A percentile compares a stretch with the other conserved stretches of the same genome.
Conservation (phyloP, 148 eudicot species). For the Rhododendron mucronatum region DNA sequence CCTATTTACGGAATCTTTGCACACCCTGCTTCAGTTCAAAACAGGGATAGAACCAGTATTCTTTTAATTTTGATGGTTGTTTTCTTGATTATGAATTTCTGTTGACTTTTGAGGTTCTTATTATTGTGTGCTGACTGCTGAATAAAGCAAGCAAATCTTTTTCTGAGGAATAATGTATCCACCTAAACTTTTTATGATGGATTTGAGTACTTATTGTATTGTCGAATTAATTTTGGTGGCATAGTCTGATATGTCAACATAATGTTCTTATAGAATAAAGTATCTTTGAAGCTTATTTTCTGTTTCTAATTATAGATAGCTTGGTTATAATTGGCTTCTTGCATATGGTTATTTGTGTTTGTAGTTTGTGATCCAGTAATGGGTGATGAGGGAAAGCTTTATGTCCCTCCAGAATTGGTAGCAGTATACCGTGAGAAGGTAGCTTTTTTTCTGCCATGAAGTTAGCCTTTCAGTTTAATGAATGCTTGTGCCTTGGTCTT, state of each 20-base stretch:
- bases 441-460: constrained; percentile 9
- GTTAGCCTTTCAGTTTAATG: not conserved
- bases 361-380: constrained; percentile 97
- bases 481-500: not conserved
- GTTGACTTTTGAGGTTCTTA: not conserved
- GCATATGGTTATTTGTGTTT: constrained; percentile 4
- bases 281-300: not conserved
- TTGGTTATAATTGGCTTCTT: constrained; percentile 1
- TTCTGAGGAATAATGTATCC: not conserved
- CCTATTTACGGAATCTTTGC: not conserved
- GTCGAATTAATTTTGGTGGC: not conserved
- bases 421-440: constrained; percentile 91
- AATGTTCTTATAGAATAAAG: not conserved
- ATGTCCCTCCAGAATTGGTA: constrained; percentile 83
- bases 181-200: not conserved
- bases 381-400: constrained; percentile 99
- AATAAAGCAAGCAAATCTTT: not conserved
- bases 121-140: not conserved
- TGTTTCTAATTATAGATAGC: constrained; percentile 2
- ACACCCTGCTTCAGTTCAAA: not conserved
- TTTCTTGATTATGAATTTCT: not conserved
- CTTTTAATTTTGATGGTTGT: not conserved
- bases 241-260: not conserved
- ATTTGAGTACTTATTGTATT: not conserved
- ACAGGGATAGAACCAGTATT: not conserved